phyloP scores from a whole-genome alignment of 768 basidiomycete species.

The Suillus plorans region DNA sequence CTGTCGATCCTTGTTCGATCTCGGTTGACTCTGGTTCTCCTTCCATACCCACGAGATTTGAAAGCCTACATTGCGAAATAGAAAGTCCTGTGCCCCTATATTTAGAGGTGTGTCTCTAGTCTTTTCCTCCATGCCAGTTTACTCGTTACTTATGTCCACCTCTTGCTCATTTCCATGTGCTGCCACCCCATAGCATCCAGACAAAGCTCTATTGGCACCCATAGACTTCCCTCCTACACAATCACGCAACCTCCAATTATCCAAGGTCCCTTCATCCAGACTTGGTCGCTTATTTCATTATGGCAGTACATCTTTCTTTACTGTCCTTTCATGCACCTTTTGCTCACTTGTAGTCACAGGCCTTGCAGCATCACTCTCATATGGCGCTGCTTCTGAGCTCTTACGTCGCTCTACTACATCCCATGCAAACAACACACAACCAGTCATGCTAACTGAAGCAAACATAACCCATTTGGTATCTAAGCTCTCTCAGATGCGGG shows the following conservation, averaged over 20 bases:
- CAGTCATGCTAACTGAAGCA: constrained; percentile 85
- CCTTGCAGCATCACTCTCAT: constrained; percentile 84
- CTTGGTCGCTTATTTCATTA: constrained; percentile 93
- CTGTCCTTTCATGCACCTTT: background rate
- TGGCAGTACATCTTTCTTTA: constrained; percentile 58
- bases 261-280: constrained; percentile 87
- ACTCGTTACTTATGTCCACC: background rate
- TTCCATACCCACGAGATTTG: background rate
- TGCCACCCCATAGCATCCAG: background rate
- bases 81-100: background rate
- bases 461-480: constrained; percentile 88
- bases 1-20: too few species aligned
- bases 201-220: constrained; percentile 14
- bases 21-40: background rate
- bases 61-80: background rate
- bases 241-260: constrained; percentile 62
- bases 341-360: constrained; percentile 45
- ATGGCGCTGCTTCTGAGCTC: constrained; percentile 88
- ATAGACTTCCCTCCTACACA: constrained; percentile 40
- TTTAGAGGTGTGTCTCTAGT: background rate
- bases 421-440: constrained; percentile 36
- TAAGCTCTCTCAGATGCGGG: constrained; percentile 93
- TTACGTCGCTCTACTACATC: constrained; percentile 62
- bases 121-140: background rate
- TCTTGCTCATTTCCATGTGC: background rate